A percentile compares a stretch with the other conserved stretches of the same genome.
phyloP scores from a whole-genome alignment of 129 eudicot genomes.

The Cynara cardunculus region DNA sequence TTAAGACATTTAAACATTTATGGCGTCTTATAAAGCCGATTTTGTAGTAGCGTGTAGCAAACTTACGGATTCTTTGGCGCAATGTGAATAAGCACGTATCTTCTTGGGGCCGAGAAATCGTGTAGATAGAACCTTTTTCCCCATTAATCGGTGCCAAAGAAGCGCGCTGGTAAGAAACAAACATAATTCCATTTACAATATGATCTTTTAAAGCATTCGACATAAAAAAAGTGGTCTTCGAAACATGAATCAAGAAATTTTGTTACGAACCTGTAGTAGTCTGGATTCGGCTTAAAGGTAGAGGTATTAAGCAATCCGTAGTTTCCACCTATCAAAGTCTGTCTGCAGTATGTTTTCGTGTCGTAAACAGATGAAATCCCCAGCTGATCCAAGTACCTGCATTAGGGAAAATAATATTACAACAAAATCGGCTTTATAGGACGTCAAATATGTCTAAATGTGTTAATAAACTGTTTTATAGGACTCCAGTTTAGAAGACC shows the following conservation, averaged over 20 bases:
- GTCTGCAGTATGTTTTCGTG: constrained; percentile 77
- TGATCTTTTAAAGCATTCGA: background rate
- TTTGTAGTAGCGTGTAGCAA: background rate
- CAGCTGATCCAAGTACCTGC: constrained; percentile 88
- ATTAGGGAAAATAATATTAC: background rate
- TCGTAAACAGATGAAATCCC: constrained; percentile 61
- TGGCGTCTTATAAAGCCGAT: background rate
- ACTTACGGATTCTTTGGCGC: constrained; percentile 82
- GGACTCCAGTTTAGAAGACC: background rate
- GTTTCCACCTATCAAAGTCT: constrained; percentile 78
- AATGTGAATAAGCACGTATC: constrained; percentile 78
- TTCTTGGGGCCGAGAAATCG: constrained; percentile 53
- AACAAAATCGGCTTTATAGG: background rate
- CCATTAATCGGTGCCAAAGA: constrained; percentile 89
- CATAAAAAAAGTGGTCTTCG: background rate
- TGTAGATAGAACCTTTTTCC: constrained; percentile 58
- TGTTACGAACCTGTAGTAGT: constrained; percentile 66
- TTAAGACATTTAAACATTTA: background rate
- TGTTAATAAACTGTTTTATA: background rate
- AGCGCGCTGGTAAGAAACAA: constrained; percentile 56
- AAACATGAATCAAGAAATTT: background rate
- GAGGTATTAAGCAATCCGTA: constrained; percentile 78
- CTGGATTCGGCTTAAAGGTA: constrained; percentile 75
- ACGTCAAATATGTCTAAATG: background rate
- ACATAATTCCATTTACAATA: background rate